Conservation (phyloP, 1,139 yeast species). For the Taphrina wiesneri region DNA sequence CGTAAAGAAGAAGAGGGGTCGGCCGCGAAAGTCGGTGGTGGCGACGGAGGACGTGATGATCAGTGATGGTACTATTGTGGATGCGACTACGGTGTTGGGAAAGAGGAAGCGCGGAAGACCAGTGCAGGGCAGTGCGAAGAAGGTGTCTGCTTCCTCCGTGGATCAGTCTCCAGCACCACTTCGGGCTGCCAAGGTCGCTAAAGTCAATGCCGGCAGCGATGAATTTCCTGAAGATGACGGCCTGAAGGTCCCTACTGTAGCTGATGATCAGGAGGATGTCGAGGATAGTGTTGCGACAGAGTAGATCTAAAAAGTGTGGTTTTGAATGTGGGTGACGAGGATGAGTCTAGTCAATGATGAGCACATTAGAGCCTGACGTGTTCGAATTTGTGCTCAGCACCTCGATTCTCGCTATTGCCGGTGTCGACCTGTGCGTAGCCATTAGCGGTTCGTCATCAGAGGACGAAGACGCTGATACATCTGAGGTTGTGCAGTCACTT, state of each 20-base stretch:
- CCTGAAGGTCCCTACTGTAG: background rate
- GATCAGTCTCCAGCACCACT: background rate
- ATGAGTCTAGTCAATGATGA: background rate
- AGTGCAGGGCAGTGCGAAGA: background rate
- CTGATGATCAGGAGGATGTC: background rate
- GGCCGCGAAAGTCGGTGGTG: background rate
- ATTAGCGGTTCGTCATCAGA: background rate
- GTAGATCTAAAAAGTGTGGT: too few relatives aligned
- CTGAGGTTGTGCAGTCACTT: background rate
- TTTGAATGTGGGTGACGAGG: too few relatives aligned
- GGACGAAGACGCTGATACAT: background rate
- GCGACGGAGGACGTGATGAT: background rate
- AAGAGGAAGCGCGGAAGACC: background rate
- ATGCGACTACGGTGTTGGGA: background rate
- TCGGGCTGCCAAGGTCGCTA: background rate
- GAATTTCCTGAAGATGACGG: background rate
- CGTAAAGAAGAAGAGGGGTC: background rate
- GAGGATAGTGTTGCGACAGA: background rate
- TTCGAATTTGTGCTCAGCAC: background rate
- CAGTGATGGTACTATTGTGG: background rate
- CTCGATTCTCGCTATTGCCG: background rate
- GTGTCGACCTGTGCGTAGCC: background rate
- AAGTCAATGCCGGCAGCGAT: background rate
- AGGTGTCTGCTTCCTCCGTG: background rate
- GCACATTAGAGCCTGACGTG: background rate